Evolutionary conservation across 495 filamentous ascomycete species (phyloP), one percentile per base, ranked within the genome.

Genomic region (Podospora tetraspora): DNA sequence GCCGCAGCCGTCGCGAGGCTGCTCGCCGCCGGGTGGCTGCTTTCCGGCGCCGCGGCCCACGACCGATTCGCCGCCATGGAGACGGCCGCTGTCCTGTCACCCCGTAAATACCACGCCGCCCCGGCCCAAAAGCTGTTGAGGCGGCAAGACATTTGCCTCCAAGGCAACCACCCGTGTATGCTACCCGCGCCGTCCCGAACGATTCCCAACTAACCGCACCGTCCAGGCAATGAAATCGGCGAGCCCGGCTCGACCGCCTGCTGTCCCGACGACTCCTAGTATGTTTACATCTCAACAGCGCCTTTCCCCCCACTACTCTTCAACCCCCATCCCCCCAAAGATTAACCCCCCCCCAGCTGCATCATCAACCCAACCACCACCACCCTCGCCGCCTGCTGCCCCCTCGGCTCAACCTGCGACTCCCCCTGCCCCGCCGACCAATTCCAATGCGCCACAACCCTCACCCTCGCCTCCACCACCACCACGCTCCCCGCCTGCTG

Each of bases 401-500:
- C 62, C 12, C 65, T 82, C 37, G 82, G 80, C 63, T 64, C 66
- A 2, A 57, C 34, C 1, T 84, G 82, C 63, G 66, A 65, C 57
- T 76, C 79, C 16, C 69, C 69, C 19, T 84, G 82, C 69, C 22
- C 5, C 21, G 56, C 52, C 2, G 7, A 29, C 19, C 59, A 69
- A 16, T 76, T 66, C 66, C 57, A 74, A 72, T 74, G 72, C 67
- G 59, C 58, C 60, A 21, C 8, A 5, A 72, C 75, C 22, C 23
- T 57, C 0, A 77, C 76, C 11, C 59, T 74, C 25, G 70, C 74
- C 24, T 37, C 63, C 9, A 66, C 62, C 24, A 76, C 72, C 19
- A 68, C 71, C 5, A 1, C 71, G 57, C 25, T n/a, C 16, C 19
- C 72, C 8, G 75, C 75, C 58, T 84, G 82, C 71, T 84, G 82